Conservation (phyloP, 2,329 filamentous ascomycete genomes). For the Fusarium phyllophilum region DNA sequence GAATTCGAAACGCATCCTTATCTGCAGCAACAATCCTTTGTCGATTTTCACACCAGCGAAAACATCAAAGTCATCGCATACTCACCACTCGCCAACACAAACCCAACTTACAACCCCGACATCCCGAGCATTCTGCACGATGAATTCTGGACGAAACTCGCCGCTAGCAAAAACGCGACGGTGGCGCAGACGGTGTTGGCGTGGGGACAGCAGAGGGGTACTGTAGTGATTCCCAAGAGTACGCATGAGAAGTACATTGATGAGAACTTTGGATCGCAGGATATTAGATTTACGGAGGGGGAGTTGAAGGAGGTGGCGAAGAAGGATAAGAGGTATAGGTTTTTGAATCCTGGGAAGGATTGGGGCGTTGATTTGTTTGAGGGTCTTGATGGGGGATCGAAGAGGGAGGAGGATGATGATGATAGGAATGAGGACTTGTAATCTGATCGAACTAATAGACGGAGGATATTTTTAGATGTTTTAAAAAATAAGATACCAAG, state of each 20-base stretch:
- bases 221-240: constrained; percentile 37
- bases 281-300: constrained; percentile 16
- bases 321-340: constrained; percentile 46
- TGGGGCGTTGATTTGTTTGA: constrained; percentile 55
- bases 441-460: background rate
- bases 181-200: constrained; percentile 38
- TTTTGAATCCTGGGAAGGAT: constrained; percentile 51
- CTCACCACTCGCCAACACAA: constrained; percentile 39
- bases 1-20: constrained; percentile 68
- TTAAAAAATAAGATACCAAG: background rate
- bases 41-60: constrained; percentile 42
- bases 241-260: constrained; percentile 31
- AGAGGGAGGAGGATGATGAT: constrained; percentile 4
- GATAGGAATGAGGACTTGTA: constrained; percentile 26
- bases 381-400: constrained; percentile 51
- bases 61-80: constrained; percentile 43
- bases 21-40: constrained; percentile 52
- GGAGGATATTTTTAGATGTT: background rate
- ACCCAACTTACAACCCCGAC: constrained; percentile 34
- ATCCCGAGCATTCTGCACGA: constrained; percentile 32
- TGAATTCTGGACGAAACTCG: constrained; percentile 31
- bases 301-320: constrained; percentile 50
- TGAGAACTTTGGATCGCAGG: constrained; percentile 32
- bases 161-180: constrained; percentile 32
- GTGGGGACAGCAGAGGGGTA: constrained; percentile 37